Evolutionary conservation across 305 asterid species (phyloP).

Genomic region (Fraxinus nigra): DNA sequence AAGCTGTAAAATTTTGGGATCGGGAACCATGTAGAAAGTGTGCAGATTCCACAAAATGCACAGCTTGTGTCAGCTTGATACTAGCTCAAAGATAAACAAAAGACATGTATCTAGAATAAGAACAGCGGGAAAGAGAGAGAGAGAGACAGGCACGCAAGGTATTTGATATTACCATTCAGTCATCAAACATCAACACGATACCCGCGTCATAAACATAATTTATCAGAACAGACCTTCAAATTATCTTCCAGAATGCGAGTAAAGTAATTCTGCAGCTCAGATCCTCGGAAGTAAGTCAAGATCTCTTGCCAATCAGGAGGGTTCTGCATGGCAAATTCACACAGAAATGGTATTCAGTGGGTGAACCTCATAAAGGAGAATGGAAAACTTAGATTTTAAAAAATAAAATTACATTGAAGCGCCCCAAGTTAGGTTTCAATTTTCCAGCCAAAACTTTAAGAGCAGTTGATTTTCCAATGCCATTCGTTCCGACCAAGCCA

Average conservation of each 20-base stretch:
- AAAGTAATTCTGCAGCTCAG: slow-evolving; percentile 93
- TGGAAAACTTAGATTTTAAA: not conserved
- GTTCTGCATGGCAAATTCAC: slow-evolving; percentile 53
- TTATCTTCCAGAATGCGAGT: slow-evolving; percentile 96
- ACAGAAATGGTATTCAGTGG: slow-evolving; percentile 26
- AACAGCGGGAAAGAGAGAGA: not conserved
- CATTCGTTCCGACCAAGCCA: slow-evolving; percentile 98
- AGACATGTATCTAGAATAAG: not conserved
- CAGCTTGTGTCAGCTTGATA: not conserved
- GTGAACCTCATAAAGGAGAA: not conserved
- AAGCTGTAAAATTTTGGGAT: not conserved
- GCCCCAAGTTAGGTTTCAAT: slow-evolving; percentile 95
- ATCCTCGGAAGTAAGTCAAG: slow-evolving; percentile 89
- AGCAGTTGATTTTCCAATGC: slow-evolving; percentile 94
- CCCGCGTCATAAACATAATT: not conserved
- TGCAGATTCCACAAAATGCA: not conserved
- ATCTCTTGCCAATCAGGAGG: slow-evolving; percentile 99
- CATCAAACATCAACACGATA: not conserved
- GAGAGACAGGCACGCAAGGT: not conserved
- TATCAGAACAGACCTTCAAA: slow-evolving; percentile 57
- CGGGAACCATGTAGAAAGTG: not conserved
- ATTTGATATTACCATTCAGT: not conserved
- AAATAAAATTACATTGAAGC: slow-evolving; percentile 54
- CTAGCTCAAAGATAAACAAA: not conserved
- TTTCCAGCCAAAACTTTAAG: slow-evolving; percentile 94